Percentiles rank a stretch among this genome's conserved stretches.
Evolutionary conservation across 2,329 filamentous ascomycete genomes (phyloP).

Genomic region (Ilyonectria sp.): DNA sequence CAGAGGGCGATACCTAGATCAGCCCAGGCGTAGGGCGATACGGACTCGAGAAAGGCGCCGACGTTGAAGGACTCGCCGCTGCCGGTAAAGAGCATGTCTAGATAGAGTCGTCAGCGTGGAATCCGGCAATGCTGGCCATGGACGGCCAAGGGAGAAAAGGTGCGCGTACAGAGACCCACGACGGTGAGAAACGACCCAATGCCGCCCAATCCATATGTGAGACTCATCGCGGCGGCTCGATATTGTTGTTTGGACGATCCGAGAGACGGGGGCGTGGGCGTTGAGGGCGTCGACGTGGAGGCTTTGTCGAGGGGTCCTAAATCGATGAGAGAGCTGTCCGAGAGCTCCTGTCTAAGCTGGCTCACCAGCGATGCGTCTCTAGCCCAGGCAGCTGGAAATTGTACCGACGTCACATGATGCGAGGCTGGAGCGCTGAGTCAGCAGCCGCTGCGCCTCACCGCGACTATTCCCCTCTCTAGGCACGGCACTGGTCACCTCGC

Average conservation of each 20-base stretch:
- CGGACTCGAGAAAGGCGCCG: slow-evolving; percentile 92
- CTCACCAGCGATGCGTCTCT: slow-evolving; percentile 44
- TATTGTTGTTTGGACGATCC: slow-evolving; percentile 44
- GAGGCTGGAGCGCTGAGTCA: slow-evolving; percentile 50
- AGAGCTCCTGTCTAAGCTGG: slow-evolving; percentile 47
- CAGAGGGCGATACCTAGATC: slow-evolving; percentile 91
- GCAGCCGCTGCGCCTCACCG: slow-evolving; percentile 14
- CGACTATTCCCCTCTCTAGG: slow-evolving; percentile 16
- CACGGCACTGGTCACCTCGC: slow-evolving; percentile 11
- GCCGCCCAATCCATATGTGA: slow-evolving; percentile 79
- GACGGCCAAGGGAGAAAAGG: slow-evolving; percentile 27
- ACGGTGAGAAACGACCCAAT: slow-evolving; percentile 78
- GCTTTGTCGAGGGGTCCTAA: slow-evolving; percentile 30
- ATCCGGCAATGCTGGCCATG: slow-evolving; percentile 19
- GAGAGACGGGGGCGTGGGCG: slow-evolving; percentile 34
- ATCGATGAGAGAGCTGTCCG: slow-evolving; percentile 43
- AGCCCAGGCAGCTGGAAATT: slow-evolving; percentile 44
- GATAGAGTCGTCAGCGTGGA: slow-evolving; percentile 38
- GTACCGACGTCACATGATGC: slow-evolving; percentile 57
- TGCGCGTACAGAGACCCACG: slow-evolving; percentile 82
- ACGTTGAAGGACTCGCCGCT: slow-evolving; percentile 98
- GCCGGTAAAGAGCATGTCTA: slow-evolving; percentile 99
- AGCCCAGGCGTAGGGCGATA: slow-evolving; percentile 96
- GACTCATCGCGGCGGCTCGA: slow-evolving; percentile 72
- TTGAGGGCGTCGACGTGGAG: slow-evolving; percentile 37